Percentiles rank a stretch among this genome's conserved stretches.
These are phyloP conservation scores for Colletotrichum simmondsii DNA, from an alignment of 2,329 filamentous ascomycete species.

Conservation along the genomic window DNA sequence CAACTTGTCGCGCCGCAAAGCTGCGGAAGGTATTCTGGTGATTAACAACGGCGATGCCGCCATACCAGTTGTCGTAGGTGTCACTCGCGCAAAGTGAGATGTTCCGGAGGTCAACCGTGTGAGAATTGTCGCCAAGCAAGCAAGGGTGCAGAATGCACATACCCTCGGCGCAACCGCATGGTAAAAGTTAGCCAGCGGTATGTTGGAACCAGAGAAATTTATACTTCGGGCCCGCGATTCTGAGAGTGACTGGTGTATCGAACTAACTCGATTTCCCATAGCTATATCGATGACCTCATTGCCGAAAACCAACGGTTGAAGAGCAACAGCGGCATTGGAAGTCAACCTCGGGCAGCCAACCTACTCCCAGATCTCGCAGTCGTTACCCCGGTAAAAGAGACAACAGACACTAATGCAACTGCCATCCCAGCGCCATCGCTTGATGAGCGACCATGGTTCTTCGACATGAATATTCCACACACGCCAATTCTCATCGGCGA, in stretches of 20 bases:
- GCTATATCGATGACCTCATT: constrained; percentile 48
- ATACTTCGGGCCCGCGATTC: too few relatives aligned
- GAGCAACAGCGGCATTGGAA: background rate
- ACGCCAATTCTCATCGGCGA: constrained; percentile 49
- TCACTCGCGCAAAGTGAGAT: constrained; percentile 47
- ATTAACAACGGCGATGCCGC: constrained; percentile 36
- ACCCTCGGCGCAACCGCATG: constrained; percentile 45
- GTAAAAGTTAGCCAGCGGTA: constrained; percentile 47
- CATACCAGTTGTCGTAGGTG: constrained; percentile 43
- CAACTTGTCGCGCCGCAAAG: background rate
- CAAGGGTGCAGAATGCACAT: constrained; percentile 44
- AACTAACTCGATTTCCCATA: background rate
- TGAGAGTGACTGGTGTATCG: background rate
- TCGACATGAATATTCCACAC: constrained; percentile 45
- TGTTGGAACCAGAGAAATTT: background rate
- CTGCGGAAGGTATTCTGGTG: constrained; percentile 1
- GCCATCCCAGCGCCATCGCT: constrained; percentile 34
- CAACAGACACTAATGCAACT: constrained; percentile 19
- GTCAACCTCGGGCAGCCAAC: constrained; percentile 10
- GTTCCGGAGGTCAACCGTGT: constrained; percentile 46
- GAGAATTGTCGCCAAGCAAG: constrained; percentile 44
- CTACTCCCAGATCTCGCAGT: constrained; percentile 9
- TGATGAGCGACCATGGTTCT: constrained; percentile 46
- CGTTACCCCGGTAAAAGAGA: constrained; percentile 1
- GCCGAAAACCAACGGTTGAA: constrained; percentile 46